These are phyloP conservation scores for Symmetrospora coprosmae DNA, from an alignment of 768 basidiomycete species.

Conservation along the genomic window DNA sequence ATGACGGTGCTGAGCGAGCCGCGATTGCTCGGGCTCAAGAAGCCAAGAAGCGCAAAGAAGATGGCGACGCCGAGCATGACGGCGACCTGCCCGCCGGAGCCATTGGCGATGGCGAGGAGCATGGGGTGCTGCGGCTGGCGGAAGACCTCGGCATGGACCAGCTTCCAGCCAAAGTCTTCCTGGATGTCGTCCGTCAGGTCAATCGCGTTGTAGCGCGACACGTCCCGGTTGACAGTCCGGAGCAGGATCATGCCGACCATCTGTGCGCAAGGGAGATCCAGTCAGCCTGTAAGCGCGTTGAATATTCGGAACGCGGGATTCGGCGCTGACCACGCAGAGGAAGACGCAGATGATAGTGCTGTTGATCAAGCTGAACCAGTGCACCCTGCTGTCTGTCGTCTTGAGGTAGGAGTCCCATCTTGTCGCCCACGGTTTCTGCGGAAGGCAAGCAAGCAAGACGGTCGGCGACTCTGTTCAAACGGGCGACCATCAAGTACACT, in stretches of 20 bases:
- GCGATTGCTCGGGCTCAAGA: constrained; percentile 87
- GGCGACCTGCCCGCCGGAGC: constrained; percentile 72
- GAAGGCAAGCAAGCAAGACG: too few relatives aligned
- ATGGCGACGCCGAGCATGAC: constrained; percentile 80
- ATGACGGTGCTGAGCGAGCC: constrained; percentile 86
- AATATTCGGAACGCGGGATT: neutral
- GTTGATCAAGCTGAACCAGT: constrained; percentile 91
- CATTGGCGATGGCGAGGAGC: constrained; percentile 68
- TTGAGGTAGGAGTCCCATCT: constrained; percentile 95
- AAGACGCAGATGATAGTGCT: constrained; percentile 81
- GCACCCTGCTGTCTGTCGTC: constrained; percentile 82
- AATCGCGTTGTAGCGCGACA: constrained; percentile 84
- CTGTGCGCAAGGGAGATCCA: neutral
- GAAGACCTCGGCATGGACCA: constrained; percentile 93
- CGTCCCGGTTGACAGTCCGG: constrained; percentile 78
- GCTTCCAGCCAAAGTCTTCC: constrained; percentile 97
- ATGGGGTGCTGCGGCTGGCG: constrained; percentile 63
- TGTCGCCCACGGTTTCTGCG: constrained; percentile 52
- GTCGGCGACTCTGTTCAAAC: too few relatives aligned
- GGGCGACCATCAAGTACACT: too few relatives aligned
- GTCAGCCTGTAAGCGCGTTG: neutral
- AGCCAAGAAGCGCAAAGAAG: constrained; percentile 78
- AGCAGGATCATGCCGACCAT: constrained; percentile 87
- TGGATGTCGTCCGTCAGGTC: constrained; percentile 49
- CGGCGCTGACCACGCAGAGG: constrained; percentile 40